A percentile compares a stretch with the other conserved stretches of the same genome.
phyloP scores from a whole-genome alignment of 768 basidiomycete genomes.

The Pulveroboletus sp. region DNA sequence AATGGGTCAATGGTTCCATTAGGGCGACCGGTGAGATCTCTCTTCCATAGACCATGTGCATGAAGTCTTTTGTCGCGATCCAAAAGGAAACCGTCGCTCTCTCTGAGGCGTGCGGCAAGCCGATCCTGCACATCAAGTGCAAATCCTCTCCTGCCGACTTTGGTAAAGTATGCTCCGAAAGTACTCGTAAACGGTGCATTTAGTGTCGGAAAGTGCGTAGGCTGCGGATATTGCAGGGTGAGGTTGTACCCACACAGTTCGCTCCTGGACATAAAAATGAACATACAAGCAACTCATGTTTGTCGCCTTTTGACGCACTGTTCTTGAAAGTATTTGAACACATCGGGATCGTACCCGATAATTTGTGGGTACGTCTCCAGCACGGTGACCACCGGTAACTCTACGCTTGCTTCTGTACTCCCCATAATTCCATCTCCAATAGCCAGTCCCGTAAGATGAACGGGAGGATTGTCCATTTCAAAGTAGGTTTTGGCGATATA shows the following conservation, averaged over 20 bases:
- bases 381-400: conserved; percentile 55
- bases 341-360: conserved; percentile 65
- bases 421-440: conserved; percentile 69
- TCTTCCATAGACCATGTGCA: conserved; percentile 33
- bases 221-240: conserved; percentile 69
- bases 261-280: conserved; percentile 44
- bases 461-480: conserved; percentile 70
- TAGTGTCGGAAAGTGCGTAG: conserved; percentile 42
- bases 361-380: too few relatives aligned
- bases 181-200: neutral
- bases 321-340: conserved; percentile 59
- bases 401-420: conserved; percentile 43
- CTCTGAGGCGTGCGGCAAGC: conserved; percentile 8
- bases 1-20: conserved; percentile 57
- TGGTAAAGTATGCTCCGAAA: neutral
- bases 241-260: conserved; percentile 64
- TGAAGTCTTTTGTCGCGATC: conserved; percentile 19
- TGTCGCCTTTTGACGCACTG: conserved; percentile 46
- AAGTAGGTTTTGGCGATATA: too few relatives aligned
- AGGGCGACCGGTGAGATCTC: conserved; percentile 44
- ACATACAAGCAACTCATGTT: neutral
- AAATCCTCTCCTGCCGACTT: conserved; percentile 6
- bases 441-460: conserved; percentile 64
- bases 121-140: conserved; percentile 12
- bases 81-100: conserved; percentile 13